phyloP scores from a whole-genome alignment of 1,284 basidiomycete genomes.

The Apiotrichum gamsii region DNA sequence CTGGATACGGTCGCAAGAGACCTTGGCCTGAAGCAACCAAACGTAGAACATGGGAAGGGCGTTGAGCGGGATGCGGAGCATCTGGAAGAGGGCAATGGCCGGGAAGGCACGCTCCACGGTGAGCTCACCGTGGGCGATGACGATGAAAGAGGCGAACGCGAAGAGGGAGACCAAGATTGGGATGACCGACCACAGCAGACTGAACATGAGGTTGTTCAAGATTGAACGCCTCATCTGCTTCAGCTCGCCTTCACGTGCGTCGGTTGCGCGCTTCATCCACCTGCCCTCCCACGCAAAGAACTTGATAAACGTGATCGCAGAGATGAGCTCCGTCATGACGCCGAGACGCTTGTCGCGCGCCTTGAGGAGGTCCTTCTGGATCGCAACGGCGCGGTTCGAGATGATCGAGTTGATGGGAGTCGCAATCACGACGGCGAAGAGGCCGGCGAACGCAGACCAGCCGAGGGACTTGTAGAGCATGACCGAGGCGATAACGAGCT shows the following conservation, averaged over 20 bases:
- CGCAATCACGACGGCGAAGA: constrained; percentile 64
- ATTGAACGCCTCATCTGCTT: constrained; percentile 34
- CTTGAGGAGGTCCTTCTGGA: constrained; percentile 64
- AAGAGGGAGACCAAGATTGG: constrained; percentile 46
- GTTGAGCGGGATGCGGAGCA: constrained; percentile 53
- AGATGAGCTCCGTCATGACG: constrained; percentile 77
- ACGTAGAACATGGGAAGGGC: constrained; percentile 37
- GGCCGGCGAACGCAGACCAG: constrained; percentile 74
- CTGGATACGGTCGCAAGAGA: constrained; percentile 72
- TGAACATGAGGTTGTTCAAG: constrained; percentile 32
- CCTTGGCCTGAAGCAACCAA: constrained; percentile 55
- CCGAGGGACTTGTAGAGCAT: constrained; percentile 82
- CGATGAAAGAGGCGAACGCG: constrained; percentile 46
- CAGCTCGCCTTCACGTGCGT: constrained; percentile 42
- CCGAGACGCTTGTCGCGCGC: constrained; percentile 79
- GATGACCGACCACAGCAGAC: constrained; percentile 35
- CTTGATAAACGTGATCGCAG: constrained; percentile 50
- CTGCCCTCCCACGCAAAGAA: constrained; percentile 48
- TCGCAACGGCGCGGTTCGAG: constrained; percentile 57
- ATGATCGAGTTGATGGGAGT: constrained; percentile 55
- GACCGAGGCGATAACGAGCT: constrained; percentile 65
- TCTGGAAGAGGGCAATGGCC: constrained; percentile 46
- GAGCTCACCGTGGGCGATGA: constrained; percentile 44
- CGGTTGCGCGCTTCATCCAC: constrained; percentile 41
- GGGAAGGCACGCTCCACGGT: constrained; percentile 49